Conservation (phyloP, 306 rosid genomes). For the Begonia masoniana region DNA sequence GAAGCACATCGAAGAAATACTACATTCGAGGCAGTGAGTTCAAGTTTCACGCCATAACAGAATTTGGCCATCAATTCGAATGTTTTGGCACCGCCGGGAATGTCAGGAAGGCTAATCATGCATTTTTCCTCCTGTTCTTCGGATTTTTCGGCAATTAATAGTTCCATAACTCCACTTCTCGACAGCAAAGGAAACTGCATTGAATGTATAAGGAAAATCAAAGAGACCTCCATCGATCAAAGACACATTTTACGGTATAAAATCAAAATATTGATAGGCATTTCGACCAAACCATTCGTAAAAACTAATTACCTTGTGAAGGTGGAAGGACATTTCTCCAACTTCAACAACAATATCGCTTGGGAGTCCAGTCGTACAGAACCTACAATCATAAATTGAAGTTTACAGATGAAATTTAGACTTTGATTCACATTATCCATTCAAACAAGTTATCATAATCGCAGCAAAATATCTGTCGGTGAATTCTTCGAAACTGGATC, state of each 20-base stretch:
- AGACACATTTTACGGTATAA: not conserved
- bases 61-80: slow-evolving; percentile 91
- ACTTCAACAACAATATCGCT: slow-evolving; percentile 90
- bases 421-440: not conserved
- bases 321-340: slow-evolving; percentile 95
- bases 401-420: not conserved
- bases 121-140: slow-evolving; percentile 61
- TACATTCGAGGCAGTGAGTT: slow-evolving; percentile 83
- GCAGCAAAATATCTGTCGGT: too few relatives aligned
- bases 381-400: slow-evolving; percentile 34
- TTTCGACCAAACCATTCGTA: too few relatives aligned
- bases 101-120: slow-evolving; percentile 35
- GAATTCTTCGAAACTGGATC: too few relatives aligned
- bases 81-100: slow-evolving; percentile 91
- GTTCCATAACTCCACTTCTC: slow-evolving; percentile 89
- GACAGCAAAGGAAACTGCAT: slow-evolving; percentile 98
- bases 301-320: slow-evolving; percentile 60
- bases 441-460: not conserved
- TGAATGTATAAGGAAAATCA: slow-evolving; percentile 9
- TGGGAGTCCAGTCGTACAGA: slow-evolving; percentile 94
- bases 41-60: slow-evolving; percentile 95
- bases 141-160: slow-evolving; percentile 61
- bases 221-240: not conserved
- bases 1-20: slow-evolving; percentile 88
- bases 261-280: not conserved